A percentile compares a stretch with the other conserved stretches of the same genome.
Evolutionary conservation across 2,329 filamentous ascomycete genomes (phyloP).

Genomic region (Ascochyta rabiei): DNA sequence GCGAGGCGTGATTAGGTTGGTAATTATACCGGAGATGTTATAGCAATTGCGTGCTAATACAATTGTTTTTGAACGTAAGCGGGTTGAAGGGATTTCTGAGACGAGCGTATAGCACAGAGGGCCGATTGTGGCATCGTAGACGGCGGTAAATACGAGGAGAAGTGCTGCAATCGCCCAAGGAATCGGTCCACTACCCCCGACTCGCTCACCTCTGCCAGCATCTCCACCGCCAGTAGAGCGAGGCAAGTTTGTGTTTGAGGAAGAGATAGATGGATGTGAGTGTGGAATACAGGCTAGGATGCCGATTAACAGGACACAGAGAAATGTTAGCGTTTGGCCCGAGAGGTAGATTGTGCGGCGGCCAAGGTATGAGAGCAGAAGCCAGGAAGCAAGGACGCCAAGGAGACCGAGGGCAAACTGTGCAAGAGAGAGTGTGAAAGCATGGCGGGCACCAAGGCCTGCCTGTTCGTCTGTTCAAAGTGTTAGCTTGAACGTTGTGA

Average conservation of each 20-base stretch:
- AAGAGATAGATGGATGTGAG: background rate
- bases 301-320: conserved; percentile 75
- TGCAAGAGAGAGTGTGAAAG: conserved; percentile 75
- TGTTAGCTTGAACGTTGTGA: background rate
- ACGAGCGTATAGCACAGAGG: conserved; percentile 70
- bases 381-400: conserved; percentile 75
- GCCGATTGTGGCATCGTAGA: conserved; percentile 22
- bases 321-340: conserved; percentile 62
- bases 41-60: conserved; percentile 77
- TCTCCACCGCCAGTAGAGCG: background rate
- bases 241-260: background rate
- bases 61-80: conserved; percentile 86
- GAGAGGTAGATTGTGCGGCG: conserved; percentile 75
- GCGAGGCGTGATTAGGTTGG: conserved; percentile 76
- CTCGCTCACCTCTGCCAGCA: background rate
- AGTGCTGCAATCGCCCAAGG: conserved; percentile 17
- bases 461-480: conserved; percentile 23
- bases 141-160: conserved; percentile 17
- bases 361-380: conserved; percentile 76
- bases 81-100: conserved; percentile 77
- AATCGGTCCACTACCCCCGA: background rate
- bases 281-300: conserved; percentile 63
- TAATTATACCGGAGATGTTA: conserved; percentile 79
- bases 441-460: conserved; percentile 38
- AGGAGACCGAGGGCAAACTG: conserved; percentile 33